A percentile compares a stretch with the other conserved stretches of the same genome.
phyloP scores from a whole-genome alignment of 179 eudicot genomes.

The Pouteria campechiana region DNA sequence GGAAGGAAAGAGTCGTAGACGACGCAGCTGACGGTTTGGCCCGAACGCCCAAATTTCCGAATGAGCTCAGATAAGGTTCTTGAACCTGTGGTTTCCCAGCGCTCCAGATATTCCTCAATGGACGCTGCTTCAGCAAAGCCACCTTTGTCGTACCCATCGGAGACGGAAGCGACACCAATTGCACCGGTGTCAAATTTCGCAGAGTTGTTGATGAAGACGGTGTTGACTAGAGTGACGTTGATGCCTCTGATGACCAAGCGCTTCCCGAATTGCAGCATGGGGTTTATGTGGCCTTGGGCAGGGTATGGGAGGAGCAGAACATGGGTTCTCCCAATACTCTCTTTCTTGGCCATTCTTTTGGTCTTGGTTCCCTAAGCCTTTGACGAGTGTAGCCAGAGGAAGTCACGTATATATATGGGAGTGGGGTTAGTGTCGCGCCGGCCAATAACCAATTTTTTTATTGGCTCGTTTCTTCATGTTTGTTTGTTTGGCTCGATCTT shows the following conservation, averaged over 20 bases:
- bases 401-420: no score
- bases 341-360: no score
- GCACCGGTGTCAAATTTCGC: constrained; percentile 7
- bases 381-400: no score
- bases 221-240: constrained; percentile 35
- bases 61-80: constrained; percentile 18
- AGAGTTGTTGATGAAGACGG: constrained; percentile 19
- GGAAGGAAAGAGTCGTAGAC: constrained; percentile 42
- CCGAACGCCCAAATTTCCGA: constrained; percentile 1
- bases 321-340: no score
- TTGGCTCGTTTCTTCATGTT: no score
- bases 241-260: constrained; percentile 30
- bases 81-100: constrained; percentile 18
- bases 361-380: no score
- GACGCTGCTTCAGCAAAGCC: constrained; percentile 16
- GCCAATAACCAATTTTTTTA: no score
- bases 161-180: constrained; percentile 22
- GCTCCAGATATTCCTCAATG: constrained; percentile 9
- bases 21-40: constrained; percentile 23
- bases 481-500: no score
- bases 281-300: constrained; percentile 56
- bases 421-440: no score
- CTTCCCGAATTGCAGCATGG: constrained; percentile 44
- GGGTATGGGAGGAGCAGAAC: constrained; percentile 33
- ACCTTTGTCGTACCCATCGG: constrained; percentile 35